A percentile compares a stretch with the other conserved stretches of the same genome.
These are phyloP conservation scores for Boletellus ananiceps DNA, from an alignment of 768 basidiomycete species.

Conservation along the genomic window DNA sequence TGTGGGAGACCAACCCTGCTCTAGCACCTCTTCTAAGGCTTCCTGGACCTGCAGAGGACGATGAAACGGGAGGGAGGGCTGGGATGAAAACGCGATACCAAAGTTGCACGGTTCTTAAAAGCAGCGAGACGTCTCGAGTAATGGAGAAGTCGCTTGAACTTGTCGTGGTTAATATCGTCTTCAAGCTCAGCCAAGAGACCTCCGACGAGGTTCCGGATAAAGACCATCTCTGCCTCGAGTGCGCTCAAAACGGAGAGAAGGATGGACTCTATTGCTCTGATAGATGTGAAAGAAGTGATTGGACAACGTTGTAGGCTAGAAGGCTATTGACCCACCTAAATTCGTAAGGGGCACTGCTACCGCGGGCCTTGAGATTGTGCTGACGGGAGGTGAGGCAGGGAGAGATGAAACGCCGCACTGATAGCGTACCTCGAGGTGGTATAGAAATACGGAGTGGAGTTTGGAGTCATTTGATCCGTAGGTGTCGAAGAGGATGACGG, in stretches of 20 bases:
- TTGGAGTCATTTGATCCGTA: slow-evolving; percentile 84
- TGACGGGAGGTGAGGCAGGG: slow-evolving; percentile 28
- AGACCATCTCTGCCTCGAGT: slow-evolving; percentile 94
- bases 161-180: slow-evolving; percentile 92
- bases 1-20: slow-evolving; percentile 59
- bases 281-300: slow-evolving; percentile 14
- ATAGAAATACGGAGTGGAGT: slow-evolving; percentile 82
- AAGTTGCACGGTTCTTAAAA: slow-evolving; percentile 87
- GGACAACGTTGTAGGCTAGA: slow-evolving; percentile 10
- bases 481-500: slow-evolving; percentile 88
- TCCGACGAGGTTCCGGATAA: slow-evolving; percentile 86
- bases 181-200: slow-evolving; percentile 90
- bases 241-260: slow-evolving; percentile 88
- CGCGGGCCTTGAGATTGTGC: slow-evolving; percentile 80
- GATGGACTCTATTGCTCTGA: slow-evolving; percentile 90
- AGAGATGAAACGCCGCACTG: slow-evolving; percentile 10
- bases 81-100: slow-evolving; percentile 42
- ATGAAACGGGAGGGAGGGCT: neutral
- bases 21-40: slow-evolving; percentile 86
- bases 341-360: slow-evolving; percentile 75
- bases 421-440: slow-evolving; percentile 70
- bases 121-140: slow-evolving; percentile 84
- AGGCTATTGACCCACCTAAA: slow-evolving; percentile 55
- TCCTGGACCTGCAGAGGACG: slow-evolving; percentile 63
- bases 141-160: slow-evolving; percentile 86